Evolutionary conservation across 768 basidiomycete genomes (phyloP).

Genomic region (Boletellus ananiceps): DNA sequence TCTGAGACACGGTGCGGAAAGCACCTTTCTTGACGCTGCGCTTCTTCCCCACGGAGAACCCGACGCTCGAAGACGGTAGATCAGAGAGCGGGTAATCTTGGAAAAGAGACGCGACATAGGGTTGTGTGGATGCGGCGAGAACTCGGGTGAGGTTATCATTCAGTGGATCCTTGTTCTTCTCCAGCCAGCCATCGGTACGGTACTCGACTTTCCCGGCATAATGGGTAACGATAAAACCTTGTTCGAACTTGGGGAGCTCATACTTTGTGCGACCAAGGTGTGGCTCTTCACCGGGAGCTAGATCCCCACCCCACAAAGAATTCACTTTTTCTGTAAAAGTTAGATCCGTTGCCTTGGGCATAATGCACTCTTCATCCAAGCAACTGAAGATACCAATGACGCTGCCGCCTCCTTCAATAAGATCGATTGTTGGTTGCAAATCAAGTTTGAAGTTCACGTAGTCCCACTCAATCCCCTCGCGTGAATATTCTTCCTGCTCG

Average conservation of each 20-base stretch:
- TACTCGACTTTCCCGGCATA: conserved; percentile 98
- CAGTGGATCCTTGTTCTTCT: conserved; percentile 99
- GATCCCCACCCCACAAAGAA: conserved; percentile 57
- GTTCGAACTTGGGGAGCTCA: conserved; percentile 80
- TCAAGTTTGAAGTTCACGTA: conserved; percentile 98
- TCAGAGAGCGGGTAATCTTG: conserved; percentile 53
- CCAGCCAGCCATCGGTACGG: conserved; percentile 92
- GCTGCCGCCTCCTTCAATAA: conserved; percentile 76
- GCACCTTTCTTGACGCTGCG: conserved; percentile 89
- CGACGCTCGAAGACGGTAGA: conserved; percentile 32
- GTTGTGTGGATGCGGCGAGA: conserved; percentile 75
- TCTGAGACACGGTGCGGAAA: conserved; percentile 91
- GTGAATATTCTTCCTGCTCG: conserved; percentile 96
- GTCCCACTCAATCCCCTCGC: conserved; percentile 96
- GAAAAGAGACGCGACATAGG: conserved; percentile 80
- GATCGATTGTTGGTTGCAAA: conserved; percentile 95
- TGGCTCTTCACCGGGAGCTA: conserved; percentile 39
- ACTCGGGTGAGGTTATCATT: conserved; percentile 94
- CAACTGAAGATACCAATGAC: conserved; percentile 87
- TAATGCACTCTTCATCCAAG: conserved; percentile 97
- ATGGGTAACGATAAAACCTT: conserved; percentile 92
- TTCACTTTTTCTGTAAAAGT: conserved; percentile 94
- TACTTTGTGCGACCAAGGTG: conserved; percentile 85
- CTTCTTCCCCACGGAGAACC: conserved; percentile 51
- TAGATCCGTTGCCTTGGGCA: conserved; percentile 95